A percentile compares a stretch with the other conserved stretches of the same genome.
Evolutionary conservation across 306 rosid species (phyloP).

Genomic region (Vigna hirtella): DNA sequence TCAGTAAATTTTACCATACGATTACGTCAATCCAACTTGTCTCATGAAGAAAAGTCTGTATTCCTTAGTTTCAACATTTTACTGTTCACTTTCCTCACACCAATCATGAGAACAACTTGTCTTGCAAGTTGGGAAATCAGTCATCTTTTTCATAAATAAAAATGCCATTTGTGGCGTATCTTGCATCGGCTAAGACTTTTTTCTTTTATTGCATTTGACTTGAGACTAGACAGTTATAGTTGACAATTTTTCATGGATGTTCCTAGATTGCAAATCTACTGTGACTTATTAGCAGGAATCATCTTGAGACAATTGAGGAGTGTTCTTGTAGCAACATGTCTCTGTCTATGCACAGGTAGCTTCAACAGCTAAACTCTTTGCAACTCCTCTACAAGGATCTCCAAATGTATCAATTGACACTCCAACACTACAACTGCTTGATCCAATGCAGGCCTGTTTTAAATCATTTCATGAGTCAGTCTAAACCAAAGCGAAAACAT

Average conservation of each 20-base stretch:
- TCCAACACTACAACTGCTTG: conserved; percentile 70
- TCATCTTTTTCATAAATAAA: conserved; percentile 30
- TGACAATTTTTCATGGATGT: conserved; percentile 12
- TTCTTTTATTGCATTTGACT: conserved; percentile 42
- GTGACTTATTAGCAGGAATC: conserved; percentile 29
- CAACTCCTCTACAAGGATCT: conserved; percentile 75
- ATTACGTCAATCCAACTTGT: background rate
- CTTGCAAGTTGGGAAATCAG: conserved; percentile 13
- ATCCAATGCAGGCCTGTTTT: conserved; percentile 87
- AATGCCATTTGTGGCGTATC: conserved; percentile 32
- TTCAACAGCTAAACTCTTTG: conserved; percentile 96
- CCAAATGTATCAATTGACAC: conserved; percentile 73
- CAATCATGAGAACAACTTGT: conserved; percentile 18
- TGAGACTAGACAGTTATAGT: conserved; percentile 18
- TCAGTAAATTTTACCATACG: background rate
- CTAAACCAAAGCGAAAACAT: conserved; percentile 21
- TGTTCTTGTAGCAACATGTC: conserved; percentile 25
- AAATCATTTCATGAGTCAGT: conserved; percentile 40
- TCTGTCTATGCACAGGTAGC: conserved; percentile 71
- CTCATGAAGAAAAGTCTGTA: background rate
- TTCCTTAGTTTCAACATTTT: background rate
- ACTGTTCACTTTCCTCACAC: background rate
- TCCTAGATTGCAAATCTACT: conserved; percentile 30
- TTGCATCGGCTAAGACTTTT: conserved; percentile 39
- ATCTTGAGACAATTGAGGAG: conserved; percentile 41